These are phyloP conservation scores for Aspergillus brunneoviolaceus DNA, from an alignment of 2,329 filamentous ascomycete species.

Conservation along the genomic window DNA sequence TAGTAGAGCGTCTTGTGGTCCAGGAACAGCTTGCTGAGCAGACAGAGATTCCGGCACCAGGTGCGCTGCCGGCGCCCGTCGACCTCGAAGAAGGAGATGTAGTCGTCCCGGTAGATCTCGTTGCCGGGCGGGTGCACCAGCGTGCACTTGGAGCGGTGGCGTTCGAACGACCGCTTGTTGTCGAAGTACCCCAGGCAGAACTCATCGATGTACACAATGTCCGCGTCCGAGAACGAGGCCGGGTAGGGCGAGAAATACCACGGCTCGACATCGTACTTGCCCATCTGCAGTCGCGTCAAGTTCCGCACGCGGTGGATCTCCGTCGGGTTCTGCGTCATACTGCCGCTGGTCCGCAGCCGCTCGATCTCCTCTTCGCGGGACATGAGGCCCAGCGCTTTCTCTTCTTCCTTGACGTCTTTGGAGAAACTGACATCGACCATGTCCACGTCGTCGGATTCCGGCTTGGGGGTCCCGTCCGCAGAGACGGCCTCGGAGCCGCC, in stretches of 20 bases:
- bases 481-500: conserved; percentile 39
- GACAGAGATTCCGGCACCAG: conserved; percentile 97
- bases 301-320: conserved; percentile 96
- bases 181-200: conserved; percentile 93
- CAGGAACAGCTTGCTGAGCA: conserved; percentile 94
- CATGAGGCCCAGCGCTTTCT: conserved; percentile 43
- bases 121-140: conserved; percentile 92
- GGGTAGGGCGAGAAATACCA: conserved; percentile 99
- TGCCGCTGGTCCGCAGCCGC: conserved; percentile 88
- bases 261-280: conserved; percentile 84
- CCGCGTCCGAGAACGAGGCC: conserved; percentile 79
- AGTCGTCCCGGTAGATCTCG: conserved; percentile 91
- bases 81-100: conserved; percentile 94
- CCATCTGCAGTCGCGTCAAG: conserved; percentile 91
- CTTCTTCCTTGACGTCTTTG: conserved; percentile 39
- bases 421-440: conserved; percentile 41
- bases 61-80: conserved; percentile 95
- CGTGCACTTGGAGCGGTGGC: conserved; percentile 87
- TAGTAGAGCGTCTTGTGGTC: conserved; percentile 98
- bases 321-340: conserved; percentile 98
- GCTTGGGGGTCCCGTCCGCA: conserved; percentile 40
- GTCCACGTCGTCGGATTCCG: conserved; percentile 43
- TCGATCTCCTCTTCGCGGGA: conserved; percentile 88
- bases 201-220: conserved; percentile 94
- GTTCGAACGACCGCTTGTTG: conserved; percentile 74